Evolutionary conservation across 192 early-diverging fungal genomes (phyloP).

Genomic region (Coemansia umbellata): DNA sequence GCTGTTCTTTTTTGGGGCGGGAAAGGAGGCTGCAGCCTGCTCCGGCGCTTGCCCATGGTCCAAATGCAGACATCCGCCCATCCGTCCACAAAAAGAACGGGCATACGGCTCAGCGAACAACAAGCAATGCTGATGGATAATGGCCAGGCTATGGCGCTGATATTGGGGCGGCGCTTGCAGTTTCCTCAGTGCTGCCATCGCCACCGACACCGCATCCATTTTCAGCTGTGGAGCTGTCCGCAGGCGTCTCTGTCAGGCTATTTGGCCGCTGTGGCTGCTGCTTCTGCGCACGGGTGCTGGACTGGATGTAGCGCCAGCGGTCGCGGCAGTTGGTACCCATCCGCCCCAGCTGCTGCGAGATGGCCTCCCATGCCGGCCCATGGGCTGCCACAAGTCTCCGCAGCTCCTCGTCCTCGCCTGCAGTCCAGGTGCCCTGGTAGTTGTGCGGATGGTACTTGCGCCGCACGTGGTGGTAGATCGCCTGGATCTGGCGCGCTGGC

Average conservation of each 20-base stretch:
- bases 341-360: conserved; percentile 34
- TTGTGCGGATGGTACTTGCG: conserved; percentile 45
- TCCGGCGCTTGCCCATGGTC: no score
- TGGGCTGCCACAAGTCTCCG: conserved; percentile 34
- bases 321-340: conserved; percentile 51
- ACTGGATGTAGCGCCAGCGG: conserved; percentile 48
- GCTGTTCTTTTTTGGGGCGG: no score
- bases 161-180: not conserved
- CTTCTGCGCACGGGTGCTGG: not conserved
- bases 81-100: no score
- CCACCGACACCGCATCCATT: not conserved
- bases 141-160: not conserved
- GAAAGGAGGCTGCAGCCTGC: no score
- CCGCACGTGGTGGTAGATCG: conserved; percentile 48
- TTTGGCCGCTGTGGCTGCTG: not conserved
- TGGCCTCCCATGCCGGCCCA: conserved; percentile 45
- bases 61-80: no score
- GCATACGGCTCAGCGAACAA: no score
- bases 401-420: conserved; percentile 31
- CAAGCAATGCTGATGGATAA: not conserved
- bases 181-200: conserved; percentile 2
- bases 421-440: conserved; percentile 46
- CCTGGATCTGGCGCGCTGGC: conserved; percentile 39
- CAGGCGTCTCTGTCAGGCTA: not conserved
- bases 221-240: not conserved